phyloP scores from a whole-genome alignment of 106 monocot species.

The Amphibolis antarctica region DNA sequence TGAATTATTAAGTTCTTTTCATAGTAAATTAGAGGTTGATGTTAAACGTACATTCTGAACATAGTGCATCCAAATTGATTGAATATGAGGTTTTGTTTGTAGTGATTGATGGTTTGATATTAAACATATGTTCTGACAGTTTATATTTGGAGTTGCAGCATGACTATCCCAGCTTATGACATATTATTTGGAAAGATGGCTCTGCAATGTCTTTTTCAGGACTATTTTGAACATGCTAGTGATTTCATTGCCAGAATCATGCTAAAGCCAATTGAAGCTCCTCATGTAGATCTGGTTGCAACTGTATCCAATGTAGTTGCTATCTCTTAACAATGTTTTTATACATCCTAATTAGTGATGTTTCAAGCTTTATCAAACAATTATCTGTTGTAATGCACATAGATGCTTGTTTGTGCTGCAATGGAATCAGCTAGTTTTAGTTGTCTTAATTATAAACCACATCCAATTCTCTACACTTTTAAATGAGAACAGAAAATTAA shows the following conservation, averaged over 20 bases:
- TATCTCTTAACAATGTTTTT: too few species aligned
- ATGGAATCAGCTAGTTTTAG: too few species aligned
- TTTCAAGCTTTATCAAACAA: too few species aligned
- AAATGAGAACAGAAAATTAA: too few species aligned
- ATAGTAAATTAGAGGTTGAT: too few species aligned
- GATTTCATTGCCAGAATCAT: conserved; percentile 51
- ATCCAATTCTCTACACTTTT: too few species aligned
- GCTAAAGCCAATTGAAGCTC: conserved; percentile 83
- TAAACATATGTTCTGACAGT: not conserved
- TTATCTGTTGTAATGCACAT: too few species aligned
- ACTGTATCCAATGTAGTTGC: conserved; percentile 41
- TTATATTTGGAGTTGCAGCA: conserved; percentile 31
- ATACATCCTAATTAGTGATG: too few species aligned
- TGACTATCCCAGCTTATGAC: conserved; percentile 89
- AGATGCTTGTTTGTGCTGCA: too few species aligned
- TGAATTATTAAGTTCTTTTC: too few species aligned
- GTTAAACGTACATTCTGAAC: not conserved
- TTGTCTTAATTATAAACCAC: too few species aligned
- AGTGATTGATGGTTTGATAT: not conserved
- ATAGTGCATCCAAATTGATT: not conserved
- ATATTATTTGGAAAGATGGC: conserved; percentile 81
- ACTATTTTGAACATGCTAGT: conserved; percentile 70
- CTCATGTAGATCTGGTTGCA: conserved; percentile 83
- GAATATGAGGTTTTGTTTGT: not conserved
- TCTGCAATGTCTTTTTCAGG: conserved; percentile 65